Evolutionary conservation across 805 yeast genomes (phyloP), one percentile per base, ranked within the genome.

Genomic region (Millerago galiae): DNA sequence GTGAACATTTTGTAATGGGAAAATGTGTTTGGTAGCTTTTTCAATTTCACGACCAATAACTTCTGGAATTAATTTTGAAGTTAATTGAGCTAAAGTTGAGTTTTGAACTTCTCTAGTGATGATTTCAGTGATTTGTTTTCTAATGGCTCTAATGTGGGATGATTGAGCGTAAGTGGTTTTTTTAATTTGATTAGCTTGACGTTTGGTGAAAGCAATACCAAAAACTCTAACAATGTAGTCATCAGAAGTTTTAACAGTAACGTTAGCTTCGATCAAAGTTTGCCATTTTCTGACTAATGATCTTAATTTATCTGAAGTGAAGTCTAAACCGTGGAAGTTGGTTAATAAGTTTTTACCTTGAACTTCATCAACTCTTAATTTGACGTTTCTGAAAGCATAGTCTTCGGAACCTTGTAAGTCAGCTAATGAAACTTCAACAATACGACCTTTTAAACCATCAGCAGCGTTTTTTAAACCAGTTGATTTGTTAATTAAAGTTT

Each of bases 211-310:
- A 55, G 95, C 98, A 76, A 91, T 88, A 70, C 91, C 93, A 72
- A 90, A 90, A 59, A 90, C 79, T 77, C 98, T 88, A 70, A 91
- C 78, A 65, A 86, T 87, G 86, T 90, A 90, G 72, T 91, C 98
- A 68, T 90, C 98, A 58, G 96, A 69, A 66, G 98, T 90, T 84
- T 90, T 90, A 67, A 89, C 97, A 61, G 98, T 89, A 62, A 90
- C 97, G 70, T 88, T 87, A 66, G 95, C 95, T 80, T 90, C 98
- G 61, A 90, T 95, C 72, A 91, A 79, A 56, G 96, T 81, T 80
- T 90, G 98, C 97, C 97, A 91, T 75, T 91, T 90, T 83, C 97
- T 88, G 54, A 90, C 97, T 71, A 91, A 80, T 46, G 97, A 90
- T 78, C 95, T 87, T 69, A 91, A 78, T 80, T 91, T 91, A 79